These are phyloP conservation scores for Tylopilus plumbeoviolaceoides DNA, from an alignment of 768 basidiomycete species.

Conservation along the genomic window DNA sequence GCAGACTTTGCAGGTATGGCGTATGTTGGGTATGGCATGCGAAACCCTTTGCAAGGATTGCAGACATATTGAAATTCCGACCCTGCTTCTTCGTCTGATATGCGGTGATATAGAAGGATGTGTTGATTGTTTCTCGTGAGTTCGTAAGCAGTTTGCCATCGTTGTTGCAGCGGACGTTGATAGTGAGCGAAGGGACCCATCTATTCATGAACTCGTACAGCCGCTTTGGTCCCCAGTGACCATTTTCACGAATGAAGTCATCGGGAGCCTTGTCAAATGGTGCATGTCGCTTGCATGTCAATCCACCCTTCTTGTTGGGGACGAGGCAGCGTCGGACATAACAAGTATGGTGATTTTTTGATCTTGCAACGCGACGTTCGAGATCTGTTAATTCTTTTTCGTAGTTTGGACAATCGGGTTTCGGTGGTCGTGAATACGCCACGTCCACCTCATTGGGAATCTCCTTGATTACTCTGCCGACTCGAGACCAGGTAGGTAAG, in stretches of 20 bases:
- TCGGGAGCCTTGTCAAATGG: neutral
- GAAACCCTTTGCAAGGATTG: constrained; percentile 30
- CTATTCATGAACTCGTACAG: neutral
- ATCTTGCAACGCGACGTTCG: neutral
- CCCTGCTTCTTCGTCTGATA: constrained; percentile 36
- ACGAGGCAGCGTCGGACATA: neutral
- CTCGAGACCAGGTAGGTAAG: neutral
- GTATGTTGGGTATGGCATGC: constrained; percentile 26
- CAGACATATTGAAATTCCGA: constrained; percentile 28
- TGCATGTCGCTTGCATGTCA: no score
- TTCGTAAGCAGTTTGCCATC: constrained; percentile 39
- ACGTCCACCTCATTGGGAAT: neutral
- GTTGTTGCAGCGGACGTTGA: constrained; percentile 35
- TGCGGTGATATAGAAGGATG: constrained; percentile 31
- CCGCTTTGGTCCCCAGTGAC: neutral
- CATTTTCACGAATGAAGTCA: neutral
- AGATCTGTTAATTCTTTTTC: neutral
- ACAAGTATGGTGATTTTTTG: neutral
- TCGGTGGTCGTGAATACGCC: neutral
- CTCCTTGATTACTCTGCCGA: neutral
- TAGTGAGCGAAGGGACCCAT: constrained; percentile 25
- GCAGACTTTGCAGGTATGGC: constrained; percentile 16
- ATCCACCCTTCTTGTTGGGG: neutral
- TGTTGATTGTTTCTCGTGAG: constrained; percentile 30
- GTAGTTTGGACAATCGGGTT: neutral